Conservation (phyloP, 495 filamentous ascomycete genomes). For the Penicillium bovifimosum region DNA sequence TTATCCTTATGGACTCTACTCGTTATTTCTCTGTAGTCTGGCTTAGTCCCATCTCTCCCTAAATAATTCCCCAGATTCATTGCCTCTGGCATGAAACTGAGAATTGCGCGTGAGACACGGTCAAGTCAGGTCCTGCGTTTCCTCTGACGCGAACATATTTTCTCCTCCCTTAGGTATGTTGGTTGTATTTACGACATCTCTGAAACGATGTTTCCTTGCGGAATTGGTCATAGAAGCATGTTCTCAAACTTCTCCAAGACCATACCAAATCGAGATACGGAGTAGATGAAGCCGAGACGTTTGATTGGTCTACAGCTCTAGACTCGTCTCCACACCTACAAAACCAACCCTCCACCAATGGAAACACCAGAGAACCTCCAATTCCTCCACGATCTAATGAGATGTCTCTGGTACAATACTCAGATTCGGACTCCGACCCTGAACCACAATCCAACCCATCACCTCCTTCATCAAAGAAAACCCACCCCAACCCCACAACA, state of each 20-base stretch:
- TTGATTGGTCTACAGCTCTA: background rate
- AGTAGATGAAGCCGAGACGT: background rate
- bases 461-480: conserved; percentile 24
- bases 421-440: conserved; percentile 58
- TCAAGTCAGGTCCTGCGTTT: no score
- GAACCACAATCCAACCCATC: conserved; percentile 23
- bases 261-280: no score
- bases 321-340: background rate
- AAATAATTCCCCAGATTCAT: no score
- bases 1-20: no score
- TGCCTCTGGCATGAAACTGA: no score
- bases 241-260: no score
- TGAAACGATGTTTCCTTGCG: no score
- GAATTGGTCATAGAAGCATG: no score
- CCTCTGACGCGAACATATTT: no score
- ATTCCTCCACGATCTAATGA: background rate
- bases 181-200: no score
- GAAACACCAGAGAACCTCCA: background rate
- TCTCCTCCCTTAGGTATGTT: no score
- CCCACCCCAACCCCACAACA: conserved; percentile 7
- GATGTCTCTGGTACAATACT: conserved; percentile 68
- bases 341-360: conserved; percentile 1
- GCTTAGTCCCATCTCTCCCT: background rate
- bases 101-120: no score
- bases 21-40: background rate